Evolutionary conservation across 805 yeast genomes (phyloP).

Genomic region (Candida vartiovaarae): DNA sequence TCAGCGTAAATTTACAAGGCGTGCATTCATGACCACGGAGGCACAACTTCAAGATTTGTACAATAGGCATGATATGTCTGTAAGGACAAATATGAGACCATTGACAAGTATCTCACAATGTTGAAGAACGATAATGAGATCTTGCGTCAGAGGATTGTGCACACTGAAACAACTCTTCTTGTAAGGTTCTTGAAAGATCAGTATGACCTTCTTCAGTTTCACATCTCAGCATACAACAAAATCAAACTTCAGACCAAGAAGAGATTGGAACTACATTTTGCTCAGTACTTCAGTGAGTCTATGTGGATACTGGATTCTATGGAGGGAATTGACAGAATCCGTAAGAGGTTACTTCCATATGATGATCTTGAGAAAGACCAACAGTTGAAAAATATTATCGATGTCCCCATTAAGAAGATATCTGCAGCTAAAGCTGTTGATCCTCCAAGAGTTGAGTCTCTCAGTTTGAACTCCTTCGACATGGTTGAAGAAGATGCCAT

Average conservation of each 20-base stretch:
- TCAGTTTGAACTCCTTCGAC: slow-evolving; percentile 33
- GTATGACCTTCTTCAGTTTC: slow-evolving; percentile 49
- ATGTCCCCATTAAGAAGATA: slow-evolving; percentile 30
- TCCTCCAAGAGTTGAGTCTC: slow-evolving; percentile 15
- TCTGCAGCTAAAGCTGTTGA: slow-evolving; percentile 4
- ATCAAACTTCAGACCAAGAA: slow-evolving; percentile 38
- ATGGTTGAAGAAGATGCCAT: slow-evolving; percentile 34
- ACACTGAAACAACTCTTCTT: slow-evolving; percentile 40
- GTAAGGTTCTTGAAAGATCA: slow-evolving; percentile 57
- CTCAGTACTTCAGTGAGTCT: slow-evolving; percentile 13
- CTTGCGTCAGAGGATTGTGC: slow-evolving; percentile 16
- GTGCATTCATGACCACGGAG: slow-evolving; percentile 10
- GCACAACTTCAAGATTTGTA: slow-evolving; percentile 9
- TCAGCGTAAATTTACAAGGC: slow-evolving; percentile 17
- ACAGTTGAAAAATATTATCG: slow-evolving; percentile 33
- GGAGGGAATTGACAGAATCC: slow-evolving; percentile 64
- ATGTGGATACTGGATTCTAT: slow-evolving; percentile 54
- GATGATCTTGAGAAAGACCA: slow-evolving; percentile 41
- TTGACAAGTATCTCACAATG: slow-evolving; percentile 13
- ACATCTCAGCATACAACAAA: slow-evolving; percentile 39
- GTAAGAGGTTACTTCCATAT: slow-evolving; percentile 52
- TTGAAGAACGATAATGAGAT: slow-evolving; percentile 15
- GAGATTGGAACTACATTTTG: slow-evolving; percentile 21
- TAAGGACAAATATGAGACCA: slow-evolving; percentile 21
- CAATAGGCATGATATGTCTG: slow-evolving; percentile 12